Evolutionary conservation across 768 basidiomycete genomes (phyloP), one percentile per base, ranked within the genome.

Genomic region (Sarcomyxa edulis): DNA sequence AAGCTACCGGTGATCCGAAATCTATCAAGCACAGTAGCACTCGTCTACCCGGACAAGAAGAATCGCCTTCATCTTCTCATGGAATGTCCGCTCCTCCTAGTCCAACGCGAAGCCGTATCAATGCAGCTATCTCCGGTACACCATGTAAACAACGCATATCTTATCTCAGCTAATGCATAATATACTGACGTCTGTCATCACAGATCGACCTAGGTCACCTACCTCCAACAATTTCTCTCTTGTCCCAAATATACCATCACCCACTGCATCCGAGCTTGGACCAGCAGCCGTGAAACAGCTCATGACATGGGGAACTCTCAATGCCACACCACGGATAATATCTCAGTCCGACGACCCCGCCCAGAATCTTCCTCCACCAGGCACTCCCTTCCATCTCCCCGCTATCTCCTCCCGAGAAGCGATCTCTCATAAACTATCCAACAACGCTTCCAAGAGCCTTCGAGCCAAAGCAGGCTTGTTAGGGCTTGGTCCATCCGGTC

Each of bases 261-360:
- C 93, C 2, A 87, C 85, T 6, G 82, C 92, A 0, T 73, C 80
- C 5, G 71, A 88, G 51, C 74, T 97, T 32, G 89, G 88, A 1
- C 78, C 92, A 2, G 65, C 71, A 4, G 86, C 89, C 1, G 72
- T 98, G 36, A 91, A 92, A 52, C 84, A 97, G 48, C 75, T 99
- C 11, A 92, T 98, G 85, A 99, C 96, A 9, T 94, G 91, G 92
- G 96, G 96, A 2, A 93, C 91, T 9, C 69, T 98, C 16, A 79
- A 83, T 47, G 84, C 88, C 11, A 98, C 96, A 7, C 96, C 96
- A 3, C 82, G 95, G 37, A 73, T 96, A 4, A 74, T 98, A 47
- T 78, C 80, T 8, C 67, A 74, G 49, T 62, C 71, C 7, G 73
- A 80, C 24, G 75, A 84, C 48, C 64, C 71, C 4, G 56, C 62